These are phyloP conservation scores for Botrytis tulipae DNA, from an alignment of 2,329 filamentous ascomycete genomes.

Conservation along the genomic window DNA sequence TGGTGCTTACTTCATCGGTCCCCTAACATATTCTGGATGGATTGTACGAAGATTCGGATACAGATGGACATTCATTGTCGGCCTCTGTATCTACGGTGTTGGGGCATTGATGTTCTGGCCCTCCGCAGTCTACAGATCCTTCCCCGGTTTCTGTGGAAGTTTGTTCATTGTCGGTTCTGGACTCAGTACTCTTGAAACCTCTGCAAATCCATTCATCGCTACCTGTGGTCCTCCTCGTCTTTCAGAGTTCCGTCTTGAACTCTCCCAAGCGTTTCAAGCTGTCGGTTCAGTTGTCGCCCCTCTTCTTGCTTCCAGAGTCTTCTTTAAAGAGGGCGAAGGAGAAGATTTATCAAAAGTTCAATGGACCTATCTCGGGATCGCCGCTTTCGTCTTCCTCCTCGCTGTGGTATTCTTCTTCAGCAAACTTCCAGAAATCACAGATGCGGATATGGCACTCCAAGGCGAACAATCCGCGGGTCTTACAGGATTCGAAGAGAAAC, in stretches of 20 bases:
- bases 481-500: slow-evolving; percentile 26
- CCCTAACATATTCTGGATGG: slow-evolving; percentile 62
- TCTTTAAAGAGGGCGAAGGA: slow-evolving; percentile 57
- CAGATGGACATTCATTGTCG: slow-evolving; percentile 74
- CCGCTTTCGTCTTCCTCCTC: slow-evolving; percentile 67
- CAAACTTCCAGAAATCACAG: slow-evolving; percentile 55
- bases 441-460: slow-evolving; percentile 50
- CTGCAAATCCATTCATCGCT: slow-evolving; percentile 70
- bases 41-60: slow-evolving; percentile 73
- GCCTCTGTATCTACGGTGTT: slow-evolving; percentile 69
- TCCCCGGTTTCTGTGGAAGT: slow-evolving; percentile 34
- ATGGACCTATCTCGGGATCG: slow-evolving; percentile 80
- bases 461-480: slow-evolving; percentile 34
- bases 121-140: slow-evolving; percentile 53
- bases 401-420: slow-evolving; percentile 67
- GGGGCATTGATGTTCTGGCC: slow-evolving; percentile 85
- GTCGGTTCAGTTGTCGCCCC: slow-evolving; percentile 72
- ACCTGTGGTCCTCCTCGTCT: slow-evolving; percentile 73
- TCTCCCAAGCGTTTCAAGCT: slow-evolving; percentile 74
- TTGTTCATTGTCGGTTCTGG: slow-evolving; percentile 72
- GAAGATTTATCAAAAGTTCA: slow-evolving; percentile 59
- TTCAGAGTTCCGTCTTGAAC: slow-evolving; percentile 69
- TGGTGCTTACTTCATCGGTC: slow-evolving; percentile 68
- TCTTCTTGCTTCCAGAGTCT: slow-evolving; percentile 65
- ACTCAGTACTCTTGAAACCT: slow-evolving; percentile 73